Evolutionary conservation across 805 yeast species (phyloP).

Genomic region (Barnettozyma populi): DNA sequence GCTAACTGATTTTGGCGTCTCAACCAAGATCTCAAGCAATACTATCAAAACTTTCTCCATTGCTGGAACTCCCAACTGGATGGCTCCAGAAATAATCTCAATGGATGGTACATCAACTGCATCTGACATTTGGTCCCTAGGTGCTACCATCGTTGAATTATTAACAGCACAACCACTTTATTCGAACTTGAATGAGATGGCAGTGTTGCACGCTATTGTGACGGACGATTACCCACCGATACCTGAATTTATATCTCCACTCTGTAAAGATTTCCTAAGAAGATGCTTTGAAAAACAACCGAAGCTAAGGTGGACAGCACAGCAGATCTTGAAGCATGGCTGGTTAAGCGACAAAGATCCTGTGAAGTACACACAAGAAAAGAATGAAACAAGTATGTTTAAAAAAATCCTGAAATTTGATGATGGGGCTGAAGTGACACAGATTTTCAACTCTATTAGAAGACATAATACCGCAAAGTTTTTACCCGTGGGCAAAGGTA

Average conservation of each 20-base stretch:
- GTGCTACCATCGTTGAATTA: constrained; percentile 89
- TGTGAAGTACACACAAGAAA: neutral
- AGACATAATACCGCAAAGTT: constrained; percentile 18
- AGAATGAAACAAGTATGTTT: neutral
- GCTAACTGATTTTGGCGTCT: constrained; percentile 70
- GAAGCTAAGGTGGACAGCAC: constrained; percentile 49
- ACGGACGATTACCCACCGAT: constrained; percentile 66
- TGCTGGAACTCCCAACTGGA: constrained; percentile 95
- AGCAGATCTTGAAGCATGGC: constrained; percentile 47
- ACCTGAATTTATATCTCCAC: constrained; percentile 44
- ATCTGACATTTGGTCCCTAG: constrained; percentile 90
- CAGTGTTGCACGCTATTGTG: constrained; percentile 79
- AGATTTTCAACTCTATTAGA: constrained; percentile 17
- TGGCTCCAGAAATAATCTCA: constrained; percentile 94
- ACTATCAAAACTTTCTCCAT: constrained; percentile 49
- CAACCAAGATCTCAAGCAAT: constrained; percentile 57
- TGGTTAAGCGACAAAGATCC: constrained; percentile 42
- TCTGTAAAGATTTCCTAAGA: constrained; percentile 50
- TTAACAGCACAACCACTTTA: constrained; percentile 87
- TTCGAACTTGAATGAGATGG: constrained; percentile 67
- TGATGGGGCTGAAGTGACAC: constrained; percentile 6
- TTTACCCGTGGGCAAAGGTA: constrained; percentile 15
- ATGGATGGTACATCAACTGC: constrained; percentile 83
- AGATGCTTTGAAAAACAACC: constrained; percentile 75
- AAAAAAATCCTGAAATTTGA: neutral